Evolutionary conservation across 176 grass and related monocot genomes (phyloP).

Genomic region (Zizania latifolia): DNA sequence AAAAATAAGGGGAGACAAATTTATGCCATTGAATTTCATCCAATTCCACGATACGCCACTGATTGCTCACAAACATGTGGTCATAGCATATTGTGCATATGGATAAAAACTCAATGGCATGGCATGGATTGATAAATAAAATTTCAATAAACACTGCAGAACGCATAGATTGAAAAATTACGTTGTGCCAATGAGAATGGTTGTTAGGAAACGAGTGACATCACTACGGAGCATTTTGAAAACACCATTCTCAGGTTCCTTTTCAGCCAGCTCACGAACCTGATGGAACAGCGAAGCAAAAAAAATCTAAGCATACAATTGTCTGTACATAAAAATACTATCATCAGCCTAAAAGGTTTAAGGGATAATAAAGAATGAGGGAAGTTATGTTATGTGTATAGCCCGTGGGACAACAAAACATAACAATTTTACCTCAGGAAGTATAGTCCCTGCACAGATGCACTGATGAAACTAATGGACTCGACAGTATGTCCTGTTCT

Average conservation of each 20-base stretch:
- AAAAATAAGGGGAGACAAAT: not conserved
- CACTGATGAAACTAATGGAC: not conserved
- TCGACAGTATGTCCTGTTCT: not conserved
- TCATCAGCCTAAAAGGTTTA: not conserved
- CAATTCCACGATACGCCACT: not conserved
- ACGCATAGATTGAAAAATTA: slow-evolving; percentile 35
- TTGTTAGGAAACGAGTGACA: slow-evolving; percentile 93
- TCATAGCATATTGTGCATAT: not conserved
- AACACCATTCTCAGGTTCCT: slow-evolving; percentile 93
- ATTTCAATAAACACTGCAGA: not conserved
- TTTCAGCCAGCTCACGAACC: slow-evolving; percentile 88
- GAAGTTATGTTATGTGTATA: not conserved
- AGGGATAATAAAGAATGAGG: not conserved
- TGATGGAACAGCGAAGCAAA: slow-evolving; percentile 6
- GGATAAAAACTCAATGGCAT: not conserved
- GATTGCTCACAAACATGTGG: not conserved
- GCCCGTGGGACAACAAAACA: not conserved
- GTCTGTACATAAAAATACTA: not conserved
- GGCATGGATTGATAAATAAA: not conserved
- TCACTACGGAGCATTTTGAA: slow-evolving; percentile 96
- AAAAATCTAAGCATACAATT: slow-evolving; percentile 14
- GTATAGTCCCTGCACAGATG: not conserved
- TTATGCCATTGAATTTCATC: not conserved
- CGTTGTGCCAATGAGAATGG: slow-evolving; percentile 98
- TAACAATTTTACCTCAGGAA: not conserved